A percentile compares a stretch with the other conserved stretches of the same genome.
Conservation (phyloP, 2,329 filamentous ascomycete genomes). For the Xylariaceae sp. region DNA sequence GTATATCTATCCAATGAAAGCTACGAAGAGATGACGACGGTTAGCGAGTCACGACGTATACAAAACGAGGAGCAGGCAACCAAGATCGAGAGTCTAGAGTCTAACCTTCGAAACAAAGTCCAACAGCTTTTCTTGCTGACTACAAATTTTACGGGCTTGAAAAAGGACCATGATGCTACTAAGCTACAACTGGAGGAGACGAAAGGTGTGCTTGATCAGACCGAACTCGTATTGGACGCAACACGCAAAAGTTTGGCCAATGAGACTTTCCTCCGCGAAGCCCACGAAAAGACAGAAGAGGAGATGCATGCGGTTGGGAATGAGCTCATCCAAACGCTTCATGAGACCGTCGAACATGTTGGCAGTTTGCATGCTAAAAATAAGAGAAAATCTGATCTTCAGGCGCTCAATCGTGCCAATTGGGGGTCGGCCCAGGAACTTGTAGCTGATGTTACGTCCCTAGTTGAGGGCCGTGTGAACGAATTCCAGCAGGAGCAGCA, state of each 20-base stretch:
- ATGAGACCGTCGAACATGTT: constrained; percentile 73
- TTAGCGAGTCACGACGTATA: constrained; percentile 88
- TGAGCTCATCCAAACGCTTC: constrained; percentile 71
- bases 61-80: constrained; percentile 87
- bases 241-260: constrained; percentile 73
- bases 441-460: constrained; percentile 68
- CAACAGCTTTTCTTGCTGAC: constrained; percentile 86
- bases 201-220: constrained; percentile 76
- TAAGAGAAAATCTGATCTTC: constrained; percentile 75
- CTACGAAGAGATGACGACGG: constrained; percentile 84
- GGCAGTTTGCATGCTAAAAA: constrained; percentile 80
- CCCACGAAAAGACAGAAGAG: constrained; percentile 79
- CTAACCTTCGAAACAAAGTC: constrained; percentile 84
- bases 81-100: constrained; percentile 87
- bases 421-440: constrained; percentile 74
- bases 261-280: constrained; percentile 72
- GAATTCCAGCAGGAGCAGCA: constrained; percentile 69
- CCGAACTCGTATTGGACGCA: constrained; percentile 72
- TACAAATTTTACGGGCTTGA: constrained; percentile 78
- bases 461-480: constrained; percentile 70
- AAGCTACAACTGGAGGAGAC: constrained; percentile 69
- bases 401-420: constrained; percentile 67
- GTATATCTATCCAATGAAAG: constrained; percentile 86
- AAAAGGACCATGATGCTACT: constrained; percentile 81
- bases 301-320: constrained; percentile 68